These are phyloP conservation scores for Cajanus cajan DNA, from an alignment of 306 rosid genomes.

Conservation along the genomic window DNA sequence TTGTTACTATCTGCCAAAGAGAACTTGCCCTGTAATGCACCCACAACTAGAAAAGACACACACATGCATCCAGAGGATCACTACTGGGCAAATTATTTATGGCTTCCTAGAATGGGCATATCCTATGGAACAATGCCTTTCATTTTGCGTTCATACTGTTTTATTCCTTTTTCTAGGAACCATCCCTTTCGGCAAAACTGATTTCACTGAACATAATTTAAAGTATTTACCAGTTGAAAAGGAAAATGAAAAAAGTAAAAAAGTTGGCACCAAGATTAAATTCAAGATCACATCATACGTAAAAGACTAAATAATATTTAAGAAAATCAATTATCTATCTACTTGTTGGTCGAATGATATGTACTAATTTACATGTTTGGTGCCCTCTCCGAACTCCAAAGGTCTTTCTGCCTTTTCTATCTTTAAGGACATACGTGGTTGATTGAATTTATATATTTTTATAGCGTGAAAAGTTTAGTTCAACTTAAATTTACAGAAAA, in stretches of 20 bases:
- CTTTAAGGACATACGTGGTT: neutral
- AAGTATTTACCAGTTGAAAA: neutral
- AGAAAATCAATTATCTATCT: too few relatives aligned
- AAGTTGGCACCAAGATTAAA: neutral
- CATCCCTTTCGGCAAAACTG: slow-evolving; percentile 15
- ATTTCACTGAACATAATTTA: slow-evolving; percentile 6
- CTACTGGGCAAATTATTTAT: slow-evolving; percentile 15
- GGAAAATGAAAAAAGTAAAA: neutral
- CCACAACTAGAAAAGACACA: slow-evolving; percentile 17
- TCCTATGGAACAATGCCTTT: slow-evolving; percentile 50
- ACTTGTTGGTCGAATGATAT: too few relatives aligned
- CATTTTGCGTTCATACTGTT: slow-evolving; percentile 15
- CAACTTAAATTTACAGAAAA: neutral
- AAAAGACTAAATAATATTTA: too few relatives aligned
- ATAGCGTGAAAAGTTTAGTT: neutral
- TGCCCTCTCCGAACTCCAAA: slow-evolving; percentile 17
- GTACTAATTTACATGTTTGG: too few relatives aligned
- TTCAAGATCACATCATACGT: neutral
- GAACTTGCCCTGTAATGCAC: slow-evolving; percentile 61
- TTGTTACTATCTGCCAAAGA: slow-evolving; percentile 50
- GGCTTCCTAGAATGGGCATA: slow-evolving; percentile 37
- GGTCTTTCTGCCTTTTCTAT: neutral
- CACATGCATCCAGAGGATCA: neutral
- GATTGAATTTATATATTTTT: neutral
- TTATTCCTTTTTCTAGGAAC: slow-evolving; percentile 33